Percentiles rank a stretch among this genome's conserved stretches.
Conservation (phyloP, 345 rosid species). For the Syzygium grande region DNA sequence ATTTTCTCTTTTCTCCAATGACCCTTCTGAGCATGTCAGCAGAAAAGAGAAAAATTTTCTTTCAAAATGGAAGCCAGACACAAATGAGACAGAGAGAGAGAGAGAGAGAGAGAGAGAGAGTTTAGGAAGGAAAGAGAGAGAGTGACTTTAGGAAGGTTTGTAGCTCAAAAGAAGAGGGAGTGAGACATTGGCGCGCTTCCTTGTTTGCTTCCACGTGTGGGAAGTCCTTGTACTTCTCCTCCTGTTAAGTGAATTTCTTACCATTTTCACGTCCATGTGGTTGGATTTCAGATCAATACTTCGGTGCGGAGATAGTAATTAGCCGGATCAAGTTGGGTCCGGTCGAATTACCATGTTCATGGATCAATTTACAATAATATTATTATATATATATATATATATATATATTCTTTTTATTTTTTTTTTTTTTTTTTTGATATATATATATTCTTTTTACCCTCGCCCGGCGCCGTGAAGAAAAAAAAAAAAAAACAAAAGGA, state of each 20-base stretch:
- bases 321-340: not conserved
- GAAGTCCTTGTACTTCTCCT: not conserved
- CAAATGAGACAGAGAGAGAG: not conserved
- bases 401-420: too few relatives aligned
- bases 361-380: not conserved
- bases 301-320: not conserved
- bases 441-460: too few relatives aligned
- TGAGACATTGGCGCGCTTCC: conserved; percentile 10
- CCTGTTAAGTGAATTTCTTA: not conserved
- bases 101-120: not conserved
- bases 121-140: not conserved
- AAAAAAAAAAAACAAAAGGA: too few relatives aligned
- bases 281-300: not conserved
- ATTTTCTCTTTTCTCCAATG: not conserved
- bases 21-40: not conserved
- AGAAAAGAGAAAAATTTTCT: not conserved
- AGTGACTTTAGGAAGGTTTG: conserved; percentile 11
- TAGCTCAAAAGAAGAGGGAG: conserved; percentile 1
- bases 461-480: too few relatives aligned
- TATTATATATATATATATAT: too few relatives aligned
- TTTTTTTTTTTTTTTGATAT: too few relatives aligned
- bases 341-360: not conserved
- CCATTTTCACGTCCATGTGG: not conserved
- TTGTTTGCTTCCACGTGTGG: conserved; percentile 2
- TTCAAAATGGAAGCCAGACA: not conserved